These are phyloP conservation scores for Aspergillus sp. DNA, from an alignment of 2,329 filamentous ascomycete species.

Conservation along the genomic window DNA sequence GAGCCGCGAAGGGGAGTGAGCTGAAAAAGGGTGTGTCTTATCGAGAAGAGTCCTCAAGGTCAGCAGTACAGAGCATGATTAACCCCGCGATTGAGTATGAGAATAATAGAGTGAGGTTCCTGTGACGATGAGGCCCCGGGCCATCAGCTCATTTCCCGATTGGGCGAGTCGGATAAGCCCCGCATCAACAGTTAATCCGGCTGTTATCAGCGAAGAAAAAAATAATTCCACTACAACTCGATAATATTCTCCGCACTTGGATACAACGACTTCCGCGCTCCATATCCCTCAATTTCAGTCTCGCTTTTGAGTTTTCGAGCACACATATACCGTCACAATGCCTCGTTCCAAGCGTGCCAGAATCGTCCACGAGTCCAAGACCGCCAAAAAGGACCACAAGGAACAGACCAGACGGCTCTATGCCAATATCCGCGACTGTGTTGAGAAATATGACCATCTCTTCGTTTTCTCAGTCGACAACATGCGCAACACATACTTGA, in stretches of 20 bases:
- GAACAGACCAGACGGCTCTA: constrained; percentile 86
- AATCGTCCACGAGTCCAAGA: constrained; percentile 87
- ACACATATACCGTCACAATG: constrained; percentile 60
- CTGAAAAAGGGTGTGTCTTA: neutral
- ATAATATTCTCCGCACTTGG: constrained; percentile 28
- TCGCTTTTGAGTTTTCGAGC: neutral
- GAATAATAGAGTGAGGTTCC: neutral
- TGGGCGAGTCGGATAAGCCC: constrained; percentile 39
- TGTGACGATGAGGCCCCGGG: constrained; percentile 12
- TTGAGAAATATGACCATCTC: constrained; percentile 85
- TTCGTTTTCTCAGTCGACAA: constrained; percentile 95
- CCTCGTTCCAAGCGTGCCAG: constrained; percentile 94
- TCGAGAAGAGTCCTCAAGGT: no score
- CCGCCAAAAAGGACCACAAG: constrained; percentile 89
- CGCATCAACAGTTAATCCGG: constrained; percentile 42
- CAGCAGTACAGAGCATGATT: neutral
- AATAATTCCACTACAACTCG: constrained; percentile 33
- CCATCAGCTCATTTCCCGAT: constrained; percentile 38
- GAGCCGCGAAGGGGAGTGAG: neutral
- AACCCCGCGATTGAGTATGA: neutral
- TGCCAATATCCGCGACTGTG: constrained; percentile 80
- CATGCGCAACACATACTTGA: constrained; percentile 97
- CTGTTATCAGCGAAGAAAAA: constrained; percentile 46
- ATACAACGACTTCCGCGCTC: constrained; percentile 14
- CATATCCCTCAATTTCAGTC: constrained; percentile 1